Base-by-base conservation (phyloP, 2,329 filamentous ascomycete genomes). In the Fusarium subtropicale region DNA sequence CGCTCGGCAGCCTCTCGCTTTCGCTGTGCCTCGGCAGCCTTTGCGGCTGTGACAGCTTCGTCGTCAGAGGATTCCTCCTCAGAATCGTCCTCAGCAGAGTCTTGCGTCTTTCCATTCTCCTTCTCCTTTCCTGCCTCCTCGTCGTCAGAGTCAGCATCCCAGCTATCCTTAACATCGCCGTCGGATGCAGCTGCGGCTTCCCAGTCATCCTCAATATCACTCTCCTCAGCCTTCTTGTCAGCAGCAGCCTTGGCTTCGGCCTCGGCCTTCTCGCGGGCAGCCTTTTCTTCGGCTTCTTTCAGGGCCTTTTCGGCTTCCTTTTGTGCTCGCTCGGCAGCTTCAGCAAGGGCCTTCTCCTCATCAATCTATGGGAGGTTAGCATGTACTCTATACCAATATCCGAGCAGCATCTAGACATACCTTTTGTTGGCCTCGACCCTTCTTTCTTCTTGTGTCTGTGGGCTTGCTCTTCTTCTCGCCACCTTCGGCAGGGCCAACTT, bases 1-100 rank as follows among this genome's bases (percentile, higher is more conserved):
- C 95, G 89, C 75, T 96, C 93, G 18, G 93, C 92, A 45, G 94
- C 94, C 76, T 97, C 94, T 72, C 90, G 92, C 84, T 97, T 97
- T 75, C 91, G 88, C 76, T 92, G 89, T 26, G 89, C 90, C 75
- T 91, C 89, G 18, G 91, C 92, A 66, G 86, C 86, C 76, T 92
- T 85, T 41, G 89, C 85, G n/a, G 91, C 92, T n/a, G 90, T 91
- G 63, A 86, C 82, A 68, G 91, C 88, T 77, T 97, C 92, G 57
- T 94, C 91, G 26, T 91, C 90, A 2, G 84, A 86, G 3, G 84
- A 86, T 36, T 90, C 87, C 0, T 93, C 91, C 30, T 91, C 90
- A 3, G 84, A 86, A n/a, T 90, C 87, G 1, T 86, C 82, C 5
- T 77, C 77, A 3, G 24, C 48, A 30, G 76, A 75, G 2, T 76